These are phyloP conservation scores for Cordyceps cicadae DNA, from an alignment of 2,329 filamentous ascomycete species.

Conservation along the genomic window DNA sequence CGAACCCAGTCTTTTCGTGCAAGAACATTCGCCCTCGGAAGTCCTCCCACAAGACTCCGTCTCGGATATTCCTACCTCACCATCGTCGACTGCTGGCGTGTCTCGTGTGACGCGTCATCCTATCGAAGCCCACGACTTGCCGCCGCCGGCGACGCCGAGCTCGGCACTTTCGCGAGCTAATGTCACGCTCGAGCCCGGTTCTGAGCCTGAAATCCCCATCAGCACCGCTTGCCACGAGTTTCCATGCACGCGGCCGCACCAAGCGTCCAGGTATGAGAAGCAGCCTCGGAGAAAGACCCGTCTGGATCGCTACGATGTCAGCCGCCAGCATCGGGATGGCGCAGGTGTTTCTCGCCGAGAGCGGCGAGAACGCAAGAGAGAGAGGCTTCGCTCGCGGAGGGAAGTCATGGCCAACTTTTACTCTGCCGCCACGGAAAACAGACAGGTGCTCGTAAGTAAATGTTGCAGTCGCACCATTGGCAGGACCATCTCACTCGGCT, in stretches of 20 bases:
- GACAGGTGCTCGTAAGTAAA: slow-evolving; percentile 23
- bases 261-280: slow-evolving; percentile 34
- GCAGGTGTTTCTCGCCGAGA: not conserved
- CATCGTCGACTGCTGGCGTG: not conserved
- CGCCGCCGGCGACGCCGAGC: not conserved
- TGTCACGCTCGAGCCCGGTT: not conserved
- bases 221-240: not conserved
- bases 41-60: not conserved
- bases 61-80: not conserved
- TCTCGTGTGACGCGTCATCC: not conserved
- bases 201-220: no score
- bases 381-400: slow-evolving; percentile 28
- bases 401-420: slow-evolving; percentile 48
- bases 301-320: slow-evolving; percentile 45
- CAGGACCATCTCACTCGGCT: not conserved
- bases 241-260: no score
- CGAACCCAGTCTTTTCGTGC: not conserved
- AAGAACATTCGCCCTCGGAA: not conserved
- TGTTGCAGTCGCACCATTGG: not conserved
- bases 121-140: not conserved
- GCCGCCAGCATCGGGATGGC: not conserved
- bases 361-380: slow-evolving; percentile 17
- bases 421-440: slow-evolving; percentile 42
- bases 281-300: slow-evolving; percentile 47
- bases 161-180: not conserved